Evolutionary conservation across 2,329 filamentous ascomycete genomes (phyloP).

Genomic region (Trichoderma polysporum): DNA sequence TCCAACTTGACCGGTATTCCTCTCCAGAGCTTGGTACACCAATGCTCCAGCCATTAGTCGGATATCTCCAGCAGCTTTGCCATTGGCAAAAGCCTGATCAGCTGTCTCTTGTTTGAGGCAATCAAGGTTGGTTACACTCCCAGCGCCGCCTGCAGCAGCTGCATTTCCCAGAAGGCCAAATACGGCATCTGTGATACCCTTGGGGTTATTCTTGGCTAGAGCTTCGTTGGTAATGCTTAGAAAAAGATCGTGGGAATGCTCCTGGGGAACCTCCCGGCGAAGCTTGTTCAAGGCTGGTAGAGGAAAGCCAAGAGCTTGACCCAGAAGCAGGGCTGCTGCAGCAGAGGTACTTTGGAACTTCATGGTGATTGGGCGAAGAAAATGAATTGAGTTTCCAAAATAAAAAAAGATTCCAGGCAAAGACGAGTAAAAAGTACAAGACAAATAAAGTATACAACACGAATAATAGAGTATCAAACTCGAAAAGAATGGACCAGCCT

Average conservation of each 20-base stretch:
- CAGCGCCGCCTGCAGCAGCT: neutral
- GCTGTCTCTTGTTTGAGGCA: constrained; percentile 1
- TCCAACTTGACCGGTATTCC: neutral
- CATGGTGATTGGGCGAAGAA: neutral
- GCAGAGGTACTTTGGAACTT: neutral
- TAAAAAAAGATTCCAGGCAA: neutral
- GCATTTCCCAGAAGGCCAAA: constrained; percentile 2
- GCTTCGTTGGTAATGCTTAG: neutral
- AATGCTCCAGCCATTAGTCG: constrained; percentile 1
- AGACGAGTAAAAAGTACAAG: too few species aligned
- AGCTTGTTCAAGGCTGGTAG: neutral
- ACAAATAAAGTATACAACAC: neutral
- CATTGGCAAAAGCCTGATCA: constrained; percentile 1
- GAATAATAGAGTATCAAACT: constrained; percentile 6
- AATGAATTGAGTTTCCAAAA: neutral
- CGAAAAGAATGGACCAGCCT: neutral
- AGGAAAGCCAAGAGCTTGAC: neutral
- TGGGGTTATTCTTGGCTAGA: neutral
- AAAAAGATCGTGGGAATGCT: neutral
- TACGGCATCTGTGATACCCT: neutral
- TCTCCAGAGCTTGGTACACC: neutral
- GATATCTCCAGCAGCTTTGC: neutral
- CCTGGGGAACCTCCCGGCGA: neutral
- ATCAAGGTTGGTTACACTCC: neutral
- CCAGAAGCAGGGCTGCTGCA: neutral